A percentile compares a stretch with the other conserved stretches of the same genome.
These are phyloP conservation scores for Fusarium vanettenii DNA, from an alignment of 2,329 filamentous ascomycete genomes.

Conservation along the genomic window DNA sequence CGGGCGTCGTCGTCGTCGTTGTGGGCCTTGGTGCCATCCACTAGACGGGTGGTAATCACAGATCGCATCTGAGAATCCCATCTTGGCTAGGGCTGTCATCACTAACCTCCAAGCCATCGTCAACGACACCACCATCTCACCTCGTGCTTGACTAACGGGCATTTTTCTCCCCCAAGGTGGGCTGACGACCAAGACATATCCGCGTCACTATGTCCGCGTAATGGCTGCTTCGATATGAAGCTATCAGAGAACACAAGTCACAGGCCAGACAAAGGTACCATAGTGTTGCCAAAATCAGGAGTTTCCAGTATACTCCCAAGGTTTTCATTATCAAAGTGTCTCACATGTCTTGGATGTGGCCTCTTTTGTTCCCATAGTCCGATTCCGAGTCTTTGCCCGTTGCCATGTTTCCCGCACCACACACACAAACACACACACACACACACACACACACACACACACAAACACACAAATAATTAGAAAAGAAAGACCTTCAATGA, in stretches of 20 bases:
- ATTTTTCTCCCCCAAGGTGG: conserved; percentile 23
- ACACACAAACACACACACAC: conserved; percentile 15
- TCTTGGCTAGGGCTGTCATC: conserved; percentile 35
- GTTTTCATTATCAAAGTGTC: conserved; percentile 8
- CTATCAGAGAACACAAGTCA: background rate
- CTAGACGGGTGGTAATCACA: conserved; percentile 2
- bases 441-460: conserved; percentile 14
- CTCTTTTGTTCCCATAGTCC: conserved; percentile 14
- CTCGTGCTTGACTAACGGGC: conserved; percentile 22
- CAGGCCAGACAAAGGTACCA: conserved; percentile 1
- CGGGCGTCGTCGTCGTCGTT: background rate
- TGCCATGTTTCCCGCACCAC: conserved; percentile 6
- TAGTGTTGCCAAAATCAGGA: conserved; percentile 17
- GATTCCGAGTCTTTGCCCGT: conserved; percentile 22
- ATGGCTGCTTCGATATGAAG: background rate
- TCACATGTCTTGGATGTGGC: conserved; percentile 24
- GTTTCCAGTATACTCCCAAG: conserved; percentile 11
- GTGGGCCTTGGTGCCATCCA: conserved; percentile 27
- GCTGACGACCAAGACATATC: conserved; percentile 6
- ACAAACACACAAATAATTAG: conserved; percentile 16
- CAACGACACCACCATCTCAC: conserved; percentile 34
- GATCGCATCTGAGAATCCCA: conserved; percentile 23
- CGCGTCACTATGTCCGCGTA: conserved; percentile 26
- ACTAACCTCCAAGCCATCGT: conserved; percentile 34
- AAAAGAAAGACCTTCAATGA: conserved; percentile 17